These are phyloP conservation scores for Nicotiana otophora DNA, from an alignment of 257 asterid species.

Conservation along the genomic window DNA sequence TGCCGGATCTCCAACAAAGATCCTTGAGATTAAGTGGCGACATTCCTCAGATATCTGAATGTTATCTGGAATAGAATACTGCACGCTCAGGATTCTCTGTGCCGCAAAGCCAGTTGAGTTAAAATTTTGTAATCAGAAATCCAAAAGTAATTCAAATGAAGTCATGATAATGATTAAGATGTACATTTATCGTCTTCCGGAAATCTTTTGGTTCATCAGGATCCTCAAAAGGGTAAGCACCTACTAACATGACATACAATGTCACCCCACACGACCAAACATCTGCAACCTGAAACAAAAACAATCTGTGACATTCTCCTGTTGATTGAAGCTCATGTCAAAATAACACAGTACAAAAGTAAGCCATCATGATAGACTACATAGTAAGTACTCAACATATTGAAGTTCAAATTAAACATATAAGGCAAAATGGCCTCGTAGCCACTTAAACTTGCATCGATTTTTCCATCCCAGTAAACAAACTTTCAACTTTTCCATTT, in stretches of 20 bases:
- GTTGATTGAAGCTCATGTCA: conserved; percentile 2
- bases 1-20: conserved; percentile 63
- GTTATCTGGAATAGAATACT: conserved; percentile 56
- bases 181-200: conserved; percentile 58
- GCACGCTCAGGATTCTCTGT: conserved; percentile 64
- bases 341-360: neutral
- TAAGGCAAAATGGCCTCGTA: too few relatives aligned
- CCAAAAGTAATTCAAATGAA: neutral
- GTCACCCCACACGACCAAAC: conserved; percentile 98
- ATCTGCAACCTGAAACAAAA: conserved; percentile 68
- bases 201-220: conserved; percentile 79
- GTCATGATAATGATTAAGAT: neutral
- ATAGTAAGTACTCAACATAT: neutral
- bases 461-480: too few relatives aligned
- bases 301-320: conserved; percentile 5
- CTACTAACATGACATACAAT: conserved; percentile 78
- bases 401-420: neutral
- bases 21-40: conserved; percentile 58
- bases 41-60: conserved; percentile 60
- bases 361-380: neutral
- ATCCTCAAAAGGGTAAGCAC: conserved; percentile 89
- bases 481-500: too few relatives aligned
- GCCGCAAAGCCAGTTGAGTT: neutral
- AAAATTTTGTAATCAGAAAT: neutral
- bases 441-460: too few relatives aligned